Evolutionary conservation across 139 green algal genomes (phyloP).

Genomic region (Micractinium sp.): DNA sequence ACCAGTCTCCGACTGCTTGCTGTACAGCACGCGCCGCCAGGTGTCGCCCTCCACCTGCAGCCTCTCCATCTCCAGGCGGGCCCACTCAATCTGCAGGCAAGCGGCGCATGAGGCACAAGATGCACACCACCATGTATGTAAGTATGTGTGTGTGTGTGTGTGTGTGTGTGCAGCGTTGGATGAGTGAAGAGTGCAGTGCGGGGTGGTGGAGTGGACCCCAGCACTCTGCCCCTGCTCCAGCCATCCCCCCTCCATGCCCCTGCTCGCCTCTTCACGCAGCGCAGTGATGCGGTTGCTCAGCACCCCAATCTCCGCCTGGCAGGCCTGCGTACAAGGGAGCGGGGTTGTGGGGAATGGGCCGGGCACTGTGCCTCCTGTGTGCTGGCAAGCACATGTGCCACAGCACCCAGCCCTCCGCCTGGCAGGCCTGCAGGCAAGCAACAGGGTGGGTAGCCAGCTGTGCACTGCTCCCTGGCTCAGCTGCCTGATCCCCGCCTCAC

Average conservation of each 20-base stretch:
- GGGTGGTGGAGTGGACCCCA: neutral
- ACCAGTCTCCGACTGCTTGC: constrained; percentile 11
- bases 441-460: no score
- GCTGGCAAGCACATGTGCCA: no score
- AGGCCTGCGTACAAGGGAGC: neutral
- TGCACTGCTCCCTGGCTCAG: no score
- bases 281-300: constrained; percentile 29
- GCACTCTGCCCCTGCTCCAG: neutral
- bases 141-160: neutral
- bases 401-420: no score
- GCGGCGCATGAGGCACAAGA: no score
- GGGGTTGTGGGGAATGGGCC: no score
- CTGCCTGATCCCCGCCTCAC: no score
- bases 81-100: constrained; percentile 25
- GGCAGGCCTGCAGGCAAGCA: no score
- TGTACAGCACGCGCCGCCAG: constrained; percentile 32
- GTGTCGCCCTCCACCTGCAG: constrained; percentile 2
- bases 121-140: no score
- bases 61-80: constrained; percentile 21
- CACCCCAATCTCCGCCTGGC: constrained; percentile 41
- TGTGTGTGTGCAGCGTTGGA: no score
- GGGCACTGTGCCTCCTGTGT: no score
- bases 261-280: constrained; percentile 39
- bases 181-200: no score
- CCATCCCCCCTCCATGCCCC: neutral